Conservation (phyloP, 306 rosid genomes). For the Cercis canadensis region DNA sequence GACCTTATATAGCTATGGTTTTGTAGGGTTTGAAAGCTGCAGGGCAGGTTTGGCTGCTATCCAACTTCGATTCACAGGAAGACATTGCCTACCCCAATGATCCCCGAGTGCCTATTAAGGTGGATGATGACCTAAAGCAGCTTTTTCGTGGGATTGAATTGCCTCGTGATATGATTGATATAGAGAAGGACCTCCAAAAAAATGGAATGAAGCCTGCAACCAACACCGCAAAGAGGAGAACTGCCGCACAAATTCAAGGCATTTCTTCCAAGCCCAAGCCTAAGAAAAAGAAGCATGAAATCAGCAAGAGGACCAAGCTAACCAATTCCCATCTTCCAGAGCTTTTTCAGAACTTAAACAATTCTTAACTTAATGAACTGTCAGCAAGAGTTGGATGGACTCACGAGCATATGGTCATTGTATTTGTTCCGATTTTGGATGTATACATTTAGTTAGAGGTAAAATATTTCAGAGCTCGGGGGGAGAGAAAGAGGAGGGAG, state of each 20-base stretch:
- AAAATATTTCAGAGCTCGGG: slow-evolving; percentile 62
- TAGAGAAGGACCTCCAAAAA: slow-evolving; percentile 91
- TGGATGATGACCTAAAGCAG: slow-evolving; percentile 83
- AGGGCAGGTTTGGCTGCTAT: slow-evolving; percentile 90
- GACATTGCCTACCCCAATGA: slow-evolving; percentile 95
- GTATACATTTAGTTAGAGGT: slow-evolving; percentile 21
- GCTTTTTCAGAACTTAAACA: slow-evolving; percentile 68
- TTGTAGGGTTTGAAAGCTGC: slow-evolving; percentile 74
- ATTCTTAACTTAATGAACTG: slow-evolving; percentile 35
- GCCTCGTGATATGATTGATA: slow-evolving; percentile 90
- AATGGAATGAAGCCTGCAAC: slow-evolving; percentile 98
- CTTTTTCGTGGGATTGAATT: slow-evolving; percentile 78
- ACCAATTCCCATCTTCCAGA: slow-evolving; percentile 97
- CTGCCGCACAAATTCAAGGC: slow-evolving; percentile 80
- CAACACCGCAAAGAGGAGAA: slow-evolving; percentile 93
- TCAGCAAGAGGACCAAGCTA: slow-evolving; percentile 92
- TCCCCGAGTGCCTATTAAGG: slow-evolving; percentile 76
- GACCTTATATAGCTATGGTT: slow-evolving; percentile 14
- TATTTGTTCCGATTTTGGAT: slow-evolving; percentile 29
- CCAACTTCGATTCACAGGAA: slow-evolving; percentile 97
- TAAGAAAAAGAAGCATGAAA: slow-evolving; percentile 90
- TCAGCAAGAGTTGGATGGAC: slow-evolving; percentile 10
- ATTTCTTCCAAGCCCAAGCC: slow-evolving; percentile 70
- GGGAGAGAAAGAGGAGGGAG: slow-evolving; percentile 19
- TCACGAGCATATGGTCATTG: neutral